Percentiles rank a stretch among this genome's conserved stretches.
These are phyloP conservation scores for Arthrobotrys pseudoclavata DNA, from an alignment of 2,329 filamentous ascomycete genomes.

Conservation along the genomic window DNA sequence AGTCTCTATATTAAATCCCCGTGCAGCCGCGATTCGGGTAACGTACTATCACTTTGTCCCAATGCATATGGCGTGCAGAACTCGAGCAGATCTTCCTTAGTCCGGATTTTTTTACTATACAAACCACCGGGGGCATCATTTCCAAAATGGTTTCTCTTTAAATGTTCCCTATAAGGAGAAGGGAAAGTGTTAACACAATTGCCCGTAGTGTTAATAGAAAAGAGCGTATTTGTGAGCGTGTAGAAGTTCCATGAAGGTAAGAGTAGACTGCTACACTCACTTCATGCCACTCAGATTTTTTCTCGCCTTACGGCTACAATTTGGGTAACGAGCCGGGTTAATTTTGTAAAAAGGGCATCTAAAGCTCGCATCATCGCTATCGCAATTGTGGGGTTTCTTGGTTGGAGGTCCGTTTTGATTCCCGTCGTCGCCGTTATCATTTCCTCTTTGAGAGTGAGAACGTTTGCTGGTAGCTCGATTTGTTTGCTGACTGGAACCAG, in stretches of 20 bases:
- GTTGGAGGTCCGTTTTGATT: background rate
- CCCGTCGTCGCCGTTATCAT: background rate
- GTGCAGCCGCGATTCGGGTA: background rate
- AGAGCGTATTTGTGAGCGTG: too few species aligned
- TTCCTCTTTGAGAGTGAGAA: background rate
- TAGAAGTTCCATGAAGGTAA: too few species aligned
- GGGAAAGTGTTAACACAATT: background rate
- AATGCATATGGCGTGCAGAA: background rate
- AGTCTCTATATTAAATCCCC: background rate
- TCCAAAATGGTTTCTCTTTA: background rate
- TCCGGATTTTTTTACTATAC: background rate
- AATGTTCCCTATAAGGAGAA: background rate
- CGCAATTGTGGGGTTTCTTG: background rate
- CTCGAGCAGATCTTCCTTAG: background rate
- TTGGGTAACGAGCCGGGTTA: background rate
- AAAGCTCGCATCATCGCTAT: background rate
- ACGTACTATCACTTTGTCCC: background rate
- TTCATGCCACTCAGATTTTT: slow-evolving; percentile 1
- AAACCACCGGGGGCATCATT: background rate
- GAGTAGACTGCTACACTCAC: background rate
- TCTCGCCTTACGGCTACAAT: background rate
- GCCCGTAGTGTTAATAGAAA: background rate
- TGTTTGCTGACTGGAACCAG: background rate
- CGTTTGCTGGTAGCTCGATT: background rate
- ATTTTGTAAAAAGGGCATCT: background rate